A percentile compares a stretch with the other conserved stretches of the same genome.
Evolutionary conservation across 192 early-diverging fungal genomes (phyloP).

Genomic region (Coemansia umbellata): DNA sequence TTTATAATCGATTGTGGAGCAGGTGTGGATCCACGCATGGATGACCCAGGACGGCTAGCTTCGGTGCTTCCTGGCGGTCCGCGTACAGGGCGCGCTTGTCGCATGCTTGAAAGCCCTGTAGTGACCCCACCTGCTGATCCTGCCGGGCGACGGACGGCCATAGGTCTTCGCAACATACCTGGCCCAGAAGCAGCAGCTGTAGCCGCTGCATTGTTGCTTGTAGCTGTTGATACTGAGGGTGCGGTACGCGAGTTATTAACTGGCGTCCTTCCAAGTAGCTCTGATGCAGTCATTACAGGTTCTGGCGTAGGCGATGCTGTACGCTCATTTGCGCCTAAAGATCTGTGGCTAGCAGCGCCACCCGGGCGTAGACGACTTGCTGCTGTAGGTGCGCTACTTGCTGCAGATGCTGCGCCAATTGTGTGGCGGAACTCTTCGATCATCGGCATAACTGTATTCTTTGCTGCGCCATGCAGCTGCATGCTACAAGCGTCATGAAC

Average conservation of each 20-base stretch:
- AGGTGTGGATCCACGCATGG: conserved; percentile 11
- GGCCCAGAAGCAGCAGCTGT: conserved; percentile 3
- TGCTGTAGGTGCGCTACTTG: neutral
- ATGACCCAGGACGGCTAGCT: conserved; percentile 26
- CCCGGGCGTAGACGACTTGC: conserved; percentile 5
- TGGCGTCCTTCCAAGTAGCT: conserved; percentile 35
- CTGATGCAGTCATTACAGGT: conserved; percentile 49
- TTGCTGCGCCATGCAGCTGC: conserved; percentile 76
- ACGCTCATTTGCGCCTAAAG: conserved; percentile 5
- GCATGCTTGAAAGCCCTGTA: conserved; percentile 6
- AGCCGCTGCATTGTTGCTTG: neutral
- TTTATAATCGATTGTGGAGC: conserved; percentile 8
- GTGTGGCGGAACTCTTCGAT: conserved; percentile 64
- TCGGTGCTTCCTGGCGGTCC: conserved; percentile 11
- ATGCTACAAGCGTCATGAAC: conserved; percentile 61
- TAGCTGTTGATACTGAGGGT: neutral
- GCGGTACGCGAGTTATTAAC: neutral
- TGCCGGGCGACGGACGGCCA: conserved; percentile 39
- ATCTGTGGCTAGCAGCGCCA: neutral
- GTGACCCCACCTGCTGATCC: conserved; percentile 6
- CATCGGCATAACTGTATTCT: conserved; percentile 69
- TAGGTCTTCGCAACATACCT: conserved; percentile 44
- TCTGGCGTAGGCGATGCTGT: conserved; percentile 32
- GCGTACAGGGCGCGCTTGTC: conserved; percentile 14
- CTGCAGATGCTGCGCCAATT: conserved; percentile 11